Conservation (phyloP, 2,329 filamentous ascomycete genomes). For the Leptographium lundbergii region DNA sequence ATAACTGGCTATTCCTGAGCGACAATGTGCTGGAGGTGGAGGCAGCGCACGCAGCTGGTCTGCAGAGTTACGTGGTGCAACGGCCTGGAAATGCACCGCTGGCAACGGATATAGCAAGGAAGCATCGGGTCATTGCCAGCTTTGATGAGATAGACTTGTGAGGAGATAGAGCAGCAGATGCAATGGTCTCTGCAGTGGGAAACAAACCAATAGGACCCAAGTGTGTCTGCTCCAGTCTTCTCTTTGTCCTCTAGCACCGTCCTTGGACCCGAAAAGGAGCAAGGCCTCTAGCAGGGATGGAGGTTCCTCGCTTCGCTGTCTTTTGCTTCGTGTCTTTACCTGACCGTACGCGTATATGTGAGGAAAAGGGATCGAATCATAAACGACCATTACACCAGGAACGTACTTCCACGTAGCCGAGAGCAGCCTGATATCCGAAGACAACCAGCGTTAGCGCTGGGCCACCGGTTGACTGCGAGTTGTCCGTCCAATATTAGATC, state of each 20-base stretch:
- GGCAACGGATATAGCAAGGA: conserved; percentile 23
- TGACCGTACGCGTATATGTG: too few species aligned
- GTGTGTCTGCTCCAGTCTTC: not conserved
- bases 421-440: not conserved
- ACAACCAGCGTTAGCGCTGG: too few species aligned
- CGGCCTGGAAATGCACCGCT: conserved; percentile 61
- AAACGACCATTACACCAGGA: not conserved
- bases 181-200: not conserved
- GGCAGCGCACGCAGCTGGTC: conserved; percentile 48
- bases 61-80: conserved; percentile 48
- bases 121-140: conserved; percentile 17
- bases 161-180: too few species aligned
- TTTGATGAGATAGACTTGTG: conserved; percentile 18
- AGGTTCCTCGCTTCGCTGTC: not conserved
- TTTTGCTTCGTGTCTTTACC: not conserved
- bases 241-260: not conserved
- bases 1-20: conserved; percentile 63
- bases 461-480: too few species aligned
- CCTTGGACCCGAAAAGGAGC: not conserved
- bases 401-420: not conserved
- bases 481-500: too few species aligned
- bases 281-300: not conserved
- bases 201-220: not conserved
- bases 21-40: conserved; percentile 63
- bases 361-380: too few species aligned